phyloP scores from a whole-genome alignment of 257 asterid genomes.

The Mentha longifolia region DNA sequence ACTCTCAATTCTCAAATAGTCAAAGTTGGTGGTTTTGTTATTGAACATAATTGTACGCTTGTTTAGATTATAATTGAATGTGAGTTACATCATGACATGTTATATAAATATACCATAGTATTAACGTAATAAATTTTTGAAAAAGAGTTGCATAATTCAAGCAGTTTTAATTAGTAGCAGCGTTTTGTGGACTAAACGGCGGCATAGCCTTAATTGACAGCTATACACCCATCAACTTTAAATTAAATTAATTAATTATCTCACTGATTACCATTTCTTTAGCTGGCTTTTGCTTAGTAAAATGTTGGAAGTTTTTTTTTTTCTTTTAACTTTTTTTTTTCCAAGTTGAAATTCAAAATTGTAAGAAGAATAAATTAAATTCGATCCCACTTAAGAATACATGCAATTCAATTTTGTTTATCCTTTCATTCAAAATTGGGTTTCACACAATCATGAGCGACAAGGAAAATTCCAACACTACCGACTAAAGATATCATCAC shows the following conservation, averaged over 20 bases:
- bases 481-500: background rate
- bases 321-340: no score
- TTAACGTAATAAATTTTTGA: background rate
- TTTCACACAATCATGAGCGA: background rate
- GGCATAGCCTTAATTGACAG: no score
- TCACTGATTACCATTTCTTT: no score
- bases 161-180: background rate
- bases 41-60: slow-evolving; percentile 8
- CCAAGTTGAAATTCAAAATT: no score
- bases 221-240: background rate
- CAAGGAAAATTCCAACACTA: background rate
- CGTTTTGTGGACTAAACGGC: no score
- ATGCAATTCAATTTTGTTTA: background rate
- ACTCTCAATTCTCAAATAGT: background rate
- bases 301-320: no score
- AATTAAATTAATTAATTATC: slow-evolving; percentile 1
- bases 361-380: no score
- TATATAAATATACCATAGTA: background rate
- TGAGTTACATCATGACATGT: background rate
- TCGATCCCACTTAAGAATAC: no score
- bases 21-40: background rate
- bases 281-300: background rate
- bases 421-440: background rate
- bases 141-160: background rate
- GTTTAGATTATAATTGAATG: background rate